phyloP scores from a whole-genome alignment of 2,329 filamentous ascomycete species.

The Chrysoporthe deuterocubensis region DNA sequence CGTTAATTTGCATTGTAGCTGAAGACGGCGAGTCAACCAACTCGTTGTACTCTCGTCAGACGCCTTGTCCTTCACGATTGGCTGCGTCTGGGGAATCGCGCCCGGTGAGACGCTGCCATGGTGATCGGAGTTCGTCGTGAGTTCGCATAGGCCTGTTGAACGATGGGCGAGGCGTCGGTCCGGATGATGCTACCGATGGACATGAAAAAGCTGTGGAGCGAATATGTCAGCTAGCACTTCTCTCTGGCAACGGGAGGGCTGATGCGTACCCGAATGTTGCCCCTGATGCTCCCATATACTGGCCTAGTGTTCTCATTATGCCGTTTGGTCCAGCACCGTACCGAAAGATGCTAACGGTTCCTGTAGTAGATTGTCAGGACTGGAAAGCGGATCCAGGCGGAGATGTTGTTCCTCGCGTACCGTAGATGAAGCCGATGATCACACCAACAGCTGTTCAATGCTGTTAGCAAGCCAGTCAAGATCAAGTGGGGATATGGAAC shows the following conservation, averaged over 20 bases:
- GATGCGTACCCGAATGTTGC: slow-evolving; percentile 86
- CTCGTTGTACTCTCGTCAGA: slow-evolving; percentile 3
- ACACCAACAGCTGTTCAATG: slow-evolving; percentile 76
- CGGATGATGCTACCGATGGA: slow-evolving; percentile 96
- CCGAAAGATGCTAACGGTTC: slow-evolving; percentile 91
- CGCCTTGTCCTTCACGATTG: slow-evolving; percentile 16
- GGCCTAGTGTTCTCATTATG: slow-evolving; percentile 89
- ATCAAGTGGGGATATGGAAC: slow-evolving; percentile 42
- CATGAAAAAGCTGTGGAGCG: slow-evolving; percentile 81
- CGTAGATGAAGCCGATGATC: slow-evolving; percentile 98
- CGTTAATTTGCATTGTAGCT: background rate
- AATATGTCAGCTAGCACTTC: slow-evolving; percentile 21
- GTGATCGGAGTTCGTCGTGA: slow-evolving; percentile 77
- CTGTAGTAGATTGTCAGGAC: slow-evolving; percentile 47
- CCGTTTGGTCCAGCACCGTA: slow-evolving; percentile 93
- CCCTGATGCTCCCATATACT: slow-evolving; percentile 95
- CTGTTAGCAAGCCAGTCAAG: slow-evolving; percentile 3
- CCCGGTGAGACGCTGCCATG: slow-evolving; percentile 49
- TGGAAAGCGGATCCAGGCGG: slow-evolving; percentile 20
- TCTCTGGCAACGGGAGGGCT: background rate
- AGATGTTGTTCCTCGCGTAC: slow-evolving; percentile 51
- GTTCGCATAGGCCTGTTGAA: slow-evolving; percentile 75
- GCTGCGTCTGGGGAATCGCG: slow-evolving; percentile 31
- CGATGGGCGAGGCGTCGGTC: slow-evolving; percentile 80
- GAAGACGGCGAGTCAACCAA: slow-evolving; percentile 4